phyloP scores from a whole-genome alignment of 371 early-diverging fungal genomes.

The Mortierella sp. region DNA sequence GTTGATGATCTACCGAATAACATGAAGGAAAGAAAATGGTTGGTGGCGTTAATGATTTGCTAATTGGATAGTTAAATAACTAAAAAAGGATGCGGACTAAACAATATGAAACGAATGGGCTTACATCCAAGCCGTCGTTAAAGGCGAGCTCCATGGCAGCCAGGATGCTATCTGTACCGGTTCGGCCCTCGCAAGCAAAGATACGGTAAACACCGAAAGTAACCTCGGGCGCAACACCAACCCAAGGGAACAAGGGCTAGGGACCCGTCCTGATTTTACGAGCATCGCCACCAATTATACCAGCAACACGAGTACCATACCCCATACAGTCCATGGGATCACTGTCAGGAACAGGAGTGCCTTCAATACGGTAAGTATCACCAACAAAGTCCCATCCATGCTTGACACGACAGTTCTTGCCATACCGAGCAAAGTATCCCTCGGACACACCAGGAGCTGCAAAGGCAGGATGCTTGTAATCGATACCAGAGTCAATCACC shows the following conservation, averaged over 20 bases:
- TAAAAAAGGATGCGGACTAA: neutral
- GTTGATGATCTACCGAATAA: constrained; percentile 64
- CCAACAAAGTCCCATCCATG: constrained; percentile 66
- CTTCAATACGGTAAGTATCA: constrained; percentile 16
- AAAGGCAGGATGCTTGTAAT: constrained; percentile 69
- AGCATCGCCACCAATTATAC: constrained; percentile 71
- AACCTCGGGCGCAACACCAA: constrained; percentile 75
- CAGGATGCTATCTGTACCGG: constrained; percentile 69
- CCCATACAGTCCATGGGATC: constrained; percentile 70
- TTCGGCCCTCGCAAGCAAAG: constrained; percentile 73
- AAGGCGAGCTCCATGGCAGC: constrained; percentile 73
- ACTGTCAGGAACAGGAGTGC: constrained; percentile 55
- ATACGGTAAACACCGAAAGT: constrained; percentile 73
- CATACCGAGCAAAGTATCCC: constrained; percentile 61
- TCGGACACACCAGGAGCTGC: constrained; percentile 37
- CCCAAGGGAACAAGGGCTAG: constrained; percentile 47
- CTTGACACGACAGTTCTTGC: constrained; percentile 56
- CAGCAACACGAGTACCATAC: constrained; percentile 79
- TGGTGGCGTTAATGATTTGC: neutral
- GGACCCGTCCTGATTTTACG: constrained; percentile 20
- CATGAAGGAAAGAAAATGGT: neutral
- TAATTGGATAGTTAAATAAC: too few relatives aligned
- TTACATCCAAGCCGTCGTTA: constrained; percentile 72
- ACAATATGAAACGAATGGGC: neutral
- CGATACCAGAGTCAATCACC: constrained; percentile 78